Evolutionary conservation across 2,329 filamentous ascomycete species (phyloP), one percentile per base, ranked within the genome.

Genomic region (Colletotrichum destructivum): DNA sequence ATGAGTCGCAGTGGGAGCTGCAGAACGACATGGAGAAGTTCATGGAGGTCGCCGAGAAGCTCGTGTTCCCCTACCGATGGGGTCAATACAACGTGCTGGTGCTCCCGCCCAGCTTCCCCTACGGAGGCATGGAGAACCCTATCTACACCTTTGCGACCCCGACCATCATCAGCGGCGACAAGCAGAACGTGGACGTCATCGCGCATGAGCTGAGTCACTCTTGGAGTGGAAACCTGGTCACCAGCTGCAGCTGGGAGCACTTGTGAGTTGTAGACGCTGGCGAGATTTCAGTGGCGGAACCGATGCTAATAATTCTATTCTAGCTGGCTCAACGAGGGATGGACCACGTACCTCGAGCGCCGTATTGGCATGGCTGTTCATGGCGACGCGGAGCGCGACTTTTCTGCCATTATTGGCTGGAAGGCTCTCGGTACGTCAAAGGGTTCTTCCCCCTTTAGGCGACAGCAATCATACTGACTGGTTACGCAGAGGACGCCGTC

Each of bases 401-500:
- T 99, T 82, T 97, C 94, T 11, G 92, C 96, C 74, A 97, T 98
- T 75, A 97, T 98, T 75, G 96, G 96, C 71, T 98, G 96, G 96
- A 96, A 97, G 79, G 89, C 92, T 2, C 89, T 98, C 21, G 88
- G 88, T 89, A 79, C 67, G 84, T 75, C 21, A 46, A 9, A 4
- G 9, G 16, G 38, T 2, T 7, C 23, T 9, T 40, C 23, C 42
- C 38, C 60, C 56, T 66, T 42, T 1, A 9, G 18, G 13, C 13
- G 12, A 15, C n/a, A 46, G 18, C 11, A n/a, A 21, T 13, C 11
- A 1, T 55, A 56, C 49, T 59, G 21, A 66, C 31, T 2, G 0
- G 3, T 9, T 12, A n/a, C 26, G 6, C 72, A 89, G 89, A 93
- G 82, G 95, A 98, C 77, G 90, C 94, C 7, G 90, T 98, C 46